phyloP scores from a whole-genome alignment of 768 basidiomycete genomes.

The Mycena olivaceomarginata region DNA sequence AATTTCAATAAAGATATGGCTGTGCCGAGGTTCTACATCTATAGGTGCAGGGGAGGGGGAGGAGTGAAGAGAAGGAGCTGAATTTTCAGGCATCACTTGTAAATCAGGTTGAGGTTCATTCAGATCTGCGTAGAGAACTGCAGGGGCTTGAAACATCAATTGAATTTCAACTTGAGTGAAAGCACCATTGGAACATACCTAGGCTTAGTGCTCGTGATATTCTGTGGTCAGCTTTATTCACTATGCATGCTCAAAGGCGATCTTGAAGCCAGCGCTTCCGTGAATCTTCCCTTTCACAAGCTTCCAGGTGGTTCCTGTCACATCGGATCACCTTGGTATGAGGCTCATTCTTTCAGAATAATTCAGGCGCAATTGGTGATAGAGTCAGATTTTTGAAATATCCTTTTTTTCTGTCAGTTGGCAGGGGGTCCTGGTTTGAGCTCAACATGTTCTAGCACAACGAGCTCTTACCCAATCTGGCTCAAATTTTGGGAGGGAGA shows the following conservation, averaged over 20 bases:
- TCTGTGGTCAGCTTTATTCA: constrained; percentile 7
- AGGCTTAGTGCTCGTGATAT: not conserved
- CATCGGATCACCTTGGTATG: too few relatives aligned
- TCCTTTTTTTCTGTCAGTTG: too few relatives aligned
- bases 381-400: too few relatives aligned
- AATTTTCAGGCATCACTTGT: not conserved
- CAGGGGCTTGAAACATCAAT: not conserved
- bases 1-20: constrained; percentile 29
- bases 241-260: not conserved
- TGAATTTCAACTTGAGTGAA: not conserved
- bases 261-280: not conserved
- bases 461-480: too few relatives aligned
- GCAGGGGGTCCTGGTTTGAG: too few relatives aligned
- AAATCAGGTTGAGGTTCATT: not conserved
- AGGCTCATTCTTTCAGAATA: too few relatives aligned
- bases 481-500: too few relatives aligned
- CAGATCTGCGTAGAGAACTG: not conserved
- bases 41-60: not conserved
- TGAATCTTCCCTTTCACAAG: not conserved
- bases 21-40: not conserved
- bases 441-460: too few relatives aligned
- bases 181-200: not conserved
- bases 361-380: too few relatives aligned
- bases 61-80: not conserved
- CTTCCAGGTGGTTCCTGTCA: not conserved